These are phyloP conservation scores for Aureobasidium subglaciale DNA, from an alignment of 2,329 filamentous ascomycete genomes.

Conservation along the genomic window DNA sequence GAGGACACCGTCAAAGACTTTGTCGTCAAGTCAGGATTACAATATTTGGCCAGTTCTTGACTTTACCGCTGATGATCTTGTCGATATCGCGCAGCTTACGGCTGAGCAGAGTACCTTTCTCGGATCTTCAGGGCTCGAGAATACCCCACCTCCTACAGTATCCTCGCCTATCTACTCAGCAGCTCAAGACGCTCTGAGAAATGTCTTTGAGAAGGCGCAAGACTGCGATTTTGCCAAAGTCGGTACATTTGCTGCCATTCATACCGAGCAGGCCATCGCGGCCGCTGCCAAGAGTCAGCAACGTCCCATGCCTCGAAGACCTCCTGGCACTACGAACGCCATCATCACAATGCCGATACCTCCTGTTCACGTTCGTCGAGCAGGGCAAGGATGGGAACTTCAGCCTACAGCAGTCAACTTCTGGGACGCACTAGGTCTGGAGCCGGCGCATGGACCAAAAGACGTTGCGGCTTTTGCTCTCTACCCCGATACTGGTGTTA, in stretches of 20 bases:
- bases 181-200: slow-evolving; percentile 13
- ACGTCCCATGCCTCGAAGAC: slow-evolving; percentile 25
- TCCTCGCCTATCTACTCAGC: neutral
- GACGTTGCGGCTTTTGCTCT: slow-evolving; percentile 65
- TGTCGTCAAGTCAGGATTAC: neutral
- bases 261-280: slow-evolving; percentile 9
- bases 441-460: slow-evolving; percentile 63
- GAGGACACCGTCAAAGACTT: neutral
- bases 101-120: slow-evolving; percentile 25
- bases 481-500: slow-evolving; percentile 58
- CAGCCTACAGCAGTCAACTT: slow-evolving; percentile 68
- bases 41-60: slow-evolving; percentile 18
- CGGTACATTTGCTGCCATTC: slow-evolving; percentile 22
- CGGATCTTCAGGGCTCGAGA: neutral
- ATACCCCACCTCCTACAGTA: neutral
- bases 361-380: slow-evolving; percentile 64
- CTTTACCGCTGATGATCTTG: slow-evolving; percentile 25
- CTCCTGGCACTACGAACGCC: slow-evolving; percentile 21
- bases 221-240: slow-evolving; percentile 24
- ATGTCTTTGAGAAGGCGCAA: slow-evolving; percentile 17
- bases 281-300: slow-evolving; percentile 21
- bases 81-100: slow-evolving; percentile 29
- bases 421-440: slow-evolving; percentile 74
- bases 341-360: slow-evolving; percentile 58
- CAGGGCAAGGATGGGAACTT: slow-evolving; percentile 63